phyloP scores from a whole-genome alignment of 345 rosid genomes.

The Boechera divaricarpa region DNA sequence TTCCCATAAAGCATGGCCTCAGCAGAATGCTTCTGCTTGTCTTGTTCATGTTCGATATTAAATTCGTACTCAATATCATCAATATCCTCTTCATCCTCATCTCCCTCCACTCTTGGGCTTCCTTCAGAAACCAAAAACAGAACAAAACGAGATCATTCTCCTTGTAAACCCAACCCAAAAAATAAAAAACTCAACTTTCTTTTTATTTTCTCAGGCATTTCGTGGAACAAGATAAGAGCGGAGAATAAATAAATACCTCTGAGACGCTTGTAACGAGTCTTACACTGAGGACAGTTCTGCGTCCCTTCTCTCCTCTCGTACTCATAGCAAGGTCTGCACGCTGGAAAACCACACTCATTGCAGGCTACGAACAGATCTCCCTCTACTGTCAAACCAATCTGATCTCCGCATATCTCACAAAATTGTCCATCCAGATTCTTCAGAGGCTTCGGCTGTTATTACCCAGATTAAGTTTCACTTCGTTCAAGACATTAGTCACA shows the following conservation, averaged over 20 bases:
- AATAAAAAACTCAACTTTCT: background rate
- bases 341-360: slow-evolving; percentile 97
- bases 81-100: slow-evolving; percentile 92
- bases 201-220: slow-evolving; percentile 18
- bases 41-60: slow-evolving; percentile 79
- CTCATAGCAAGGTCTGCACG: slow-evolving; percentile 94
- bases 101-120: slow-evolving; percentile 91
- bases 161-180: background rate
- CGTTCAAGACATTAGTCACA: background rate
- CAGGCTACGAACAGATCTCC: slow-evolving; percentile 97
- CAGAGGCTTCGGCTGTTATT: slow-evolving; percentile 77
- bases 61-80: slow-evolving; percentile 97
- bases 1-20: slow-evolving; percentile 94
- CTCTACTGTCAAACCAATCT: slow-evolving; percentile 79
- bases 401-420: slow-evolving; percentile 94
- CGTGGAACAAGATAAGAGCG: slow-evolving; percentile 22
- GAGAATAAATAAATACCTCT: slow-evolving; percentile 54
- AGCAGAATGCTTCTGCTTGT: slow-evolving; percentile 66
- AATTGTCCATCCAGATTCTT: slow-evolving; percentile 92
- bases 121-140: slow-evolving; percentile 48
- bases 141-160: slow-evolving; percentile 2
- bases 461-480: background rate
- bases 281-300: slow-evolving; percentile 93
- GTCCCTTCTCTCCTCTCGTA: slow-evolving; percentile 96
- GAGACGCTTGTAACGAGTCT: slow-evolving; percentile 95